Evolutionary conservation across 164 flowering plant species (phyloP).

Genomic region (Magnolia sinica): DNA sequence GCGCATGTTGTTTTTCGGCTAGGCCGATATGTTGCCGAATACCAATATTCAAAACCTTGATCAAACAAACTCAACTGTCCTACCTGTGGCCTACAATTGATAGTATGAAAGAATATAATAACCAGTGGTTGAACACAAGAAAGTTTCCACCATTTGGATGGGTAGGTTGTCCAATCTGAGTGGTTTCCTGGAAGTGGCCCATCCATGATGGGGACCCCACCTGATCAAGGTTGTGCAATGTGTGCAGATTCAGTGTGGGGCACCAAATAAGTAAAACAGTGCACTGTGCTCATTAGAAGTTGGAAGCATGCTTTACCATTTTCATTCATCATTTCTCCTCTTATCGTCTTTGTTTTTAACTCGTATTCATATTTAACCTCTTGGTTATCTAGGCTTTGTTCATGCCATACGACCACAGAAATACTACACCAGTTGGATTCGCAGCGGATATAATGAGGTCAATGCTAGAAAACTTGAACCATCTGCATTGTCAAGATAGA

Average conservation of each 20-base stretch:
- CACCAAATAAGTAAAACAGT: not conserved
- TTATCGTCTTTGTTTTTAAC: not conserved
- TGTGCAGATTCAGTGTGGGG: not conserved
- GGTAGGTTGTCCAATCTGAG: not conserved
- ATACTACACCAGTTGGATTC: slow-evolving; percentile 80
- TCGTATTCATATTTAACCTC: not conserved
- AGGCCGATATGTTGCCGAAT: no score
- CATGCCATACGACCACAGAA: slow-evolving; percentile 98
- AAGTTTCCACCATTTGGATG: not conserved
- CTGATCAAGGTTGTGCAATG: not conserved
- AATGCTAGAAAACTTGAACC: slow-evolving; percentile 68
- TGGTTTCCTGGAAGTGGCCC: not conserved
- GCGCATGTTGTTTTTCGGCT: no score
- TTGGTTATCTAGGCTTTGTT: slow-evolving; percentile 66
- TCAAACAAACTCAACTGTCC: not conserved
- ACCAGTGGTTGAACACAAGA: no score
- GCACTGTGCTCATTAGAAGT: not conserved
- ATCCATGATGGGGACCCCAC: not conserved
- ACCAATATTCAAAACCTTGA: no score
- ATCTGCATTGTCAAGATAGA: slow-evolving; percentile 64
- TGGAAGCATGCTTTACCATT: not conserved
- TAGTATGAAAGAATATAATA: no score
- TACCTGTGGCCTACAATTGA: not conserved
- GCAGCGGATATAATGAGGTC: slow-evolving; percentile 53
- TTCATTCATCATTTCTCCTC: not conserved